Evolutionary conservation across 2,329 filamentous ascomycete species (phyloP), one percentile per base, ranked within the genome.

Genomic region (Curvularia lunata): DNA sequence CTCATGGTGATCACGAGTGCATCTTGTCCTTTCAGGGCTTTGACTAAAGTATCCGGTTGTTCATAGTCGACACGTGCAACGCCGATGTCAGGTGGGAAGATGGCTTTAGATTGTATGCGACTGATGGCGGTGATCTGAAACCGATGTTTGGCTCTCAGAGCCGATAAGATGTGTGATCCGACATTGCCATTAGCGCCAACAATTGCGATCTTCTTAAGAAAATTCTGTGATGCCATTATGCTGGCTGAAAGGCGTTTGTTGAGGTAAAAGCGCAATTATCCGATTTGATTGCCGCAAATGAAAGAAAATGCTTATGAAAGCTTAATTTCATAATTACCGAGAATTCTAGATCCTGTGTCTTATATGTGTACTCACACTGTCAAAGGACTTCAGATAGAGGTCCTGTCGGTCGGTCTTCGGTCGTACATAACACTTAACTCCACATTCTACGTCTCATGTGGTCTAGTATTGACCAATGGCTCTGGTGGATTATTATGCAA

Each of bases 71-170:
- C 77, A 9, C 66, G 70, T 21, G 73, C 77, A 34, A 79, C 67
- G 4, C 67, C 63, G 43, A 83, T 70, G 19, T 73, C 80, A 0
- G 67, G 61, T 7, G 80, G 81, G 3, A 84, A 71, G 0, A 63
- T 75, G 57, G 63, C 73, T 3, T 69, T 78, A 62, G 81, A 82
- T 28, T 77, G 79, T 70, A 23, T 65, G 43, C 83, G 82, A 1
- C 80, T 80, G 40, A 86, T 70, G 58, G 81, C 82, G 1, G 83
- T 85, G 58, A 86, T 70, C 13, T 64, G 79, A 42, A 62, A 65
- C 67, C 83, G 81, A 45, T 79, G 79, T 52, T 80, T 80, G 25
- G 75, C 77, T 37, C 81, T 64, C 4, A 84, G 72, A n/a, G 75
- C 75, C 4, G 72, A 61, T 40, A 75, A 64, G 52, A 80, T 77